Evolutionary conservation across 2,329 filamentous ascomycete species (phyloP).

Genomic region (Dothiorella sarmentorum): DNA sequence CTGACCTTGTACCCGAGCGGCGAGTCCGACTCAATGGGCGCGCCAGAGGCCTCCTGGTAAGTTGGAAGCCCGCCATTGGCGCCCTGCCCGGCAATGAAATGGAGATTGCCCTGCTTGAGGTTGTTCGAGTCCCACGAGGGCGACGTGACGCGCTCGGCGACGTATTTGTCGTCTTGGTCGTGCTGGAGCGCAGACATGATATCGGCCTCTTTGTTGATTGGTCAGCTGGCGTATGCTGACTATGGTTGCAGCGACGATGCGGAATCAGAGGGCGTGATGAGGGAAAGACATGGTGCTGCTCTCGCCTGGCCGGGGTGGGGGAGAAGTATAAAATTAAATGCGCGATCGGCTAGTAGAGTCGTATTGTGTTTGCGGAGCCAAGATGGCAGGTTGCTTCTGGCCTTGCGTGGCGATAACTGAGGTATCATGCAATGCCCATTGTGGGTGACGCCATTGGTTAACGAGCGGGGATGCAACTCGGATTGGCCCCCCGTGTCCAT

Average conservation of each 20-base stretch:
- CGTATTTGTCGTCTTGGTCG: background rate
- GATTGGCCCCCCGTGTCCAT: background rate
- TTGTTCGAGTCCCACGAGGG: background rate
- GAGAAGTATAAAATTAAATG: background rate
- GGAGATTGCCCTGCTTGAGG: constrained; percentile 39
- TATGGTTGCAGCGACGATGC: background rate
- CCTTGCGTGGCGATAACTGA: background rate
- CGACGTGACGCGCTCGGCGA: constrained; percentile 3
- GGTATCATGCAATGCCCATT: constrained; percentile 16
- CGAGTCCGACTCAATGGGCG: constrained; percentile 57
- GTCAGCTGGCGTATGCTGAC: no score
- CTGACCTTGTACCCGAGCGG: constrained; percentile 60
- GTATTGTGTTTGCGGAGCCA: background rate
- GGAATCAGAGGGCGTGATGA: background rate
- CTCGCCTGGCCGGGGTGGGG: no score
- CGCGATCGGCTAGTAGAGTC: background rate
- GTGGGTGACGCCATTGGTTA: constrained; percentile 17
- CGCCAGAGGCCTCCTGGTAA: constrained; percentile 61
- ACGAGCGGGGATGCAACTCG: constrained; percentile 8
- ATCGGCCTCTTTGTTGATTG: no score
- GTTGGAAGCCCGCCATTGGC: constrained; percentile 51
- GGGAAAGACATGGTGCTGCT: no score
- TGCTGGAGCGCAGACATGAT: background rate
- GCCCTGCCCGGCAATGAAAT: constrained; percentile 43
- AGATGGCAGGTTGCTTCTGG: background rate